Conservation (phyloP, 805 yeast genomes). For the Spathaspora hagerdaliae region DNA sequence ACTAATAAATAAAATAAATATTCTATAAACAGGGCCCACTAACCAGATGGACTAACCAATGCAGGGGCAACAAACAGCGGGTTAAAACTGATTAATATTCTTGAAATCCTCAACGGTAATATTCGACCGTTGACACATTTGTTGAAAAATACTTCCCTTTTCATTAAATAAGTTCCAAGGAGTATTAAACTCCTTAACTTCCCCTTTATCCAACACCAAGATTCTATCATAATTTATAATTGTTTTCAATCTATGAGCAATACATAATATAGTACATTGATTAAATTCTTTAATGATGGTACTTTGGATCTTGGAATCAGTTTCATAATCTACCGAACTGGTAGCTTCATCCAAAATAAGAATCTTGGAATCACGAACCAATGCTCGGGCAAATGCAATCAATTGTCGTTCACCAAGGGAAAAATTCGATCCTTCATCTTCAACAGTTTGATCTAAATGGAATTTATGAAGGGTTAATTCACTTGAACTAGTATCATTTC, state of each 20-base stretch:
- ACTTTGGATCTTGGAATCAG: conserved; percentile 73
- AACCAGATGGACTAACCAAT: too few species aligned
- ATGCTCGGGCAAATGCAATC: conserved; percentile 78
- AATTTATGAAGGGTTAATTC: conserved; percentile 24
- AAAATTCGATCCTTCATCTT: conserved; percentile 69
- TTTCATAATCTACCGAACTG: conserved; percentile 77
- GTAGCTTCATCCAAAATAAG: conserved; percentile 85
- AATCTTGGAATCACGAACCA: conserved; percentile 71
- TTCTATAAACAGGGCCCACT: too few species aligned
- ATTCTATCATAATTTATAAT: conserved; percentile 73
- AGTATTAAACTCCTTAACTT: conserved; percentile 68
- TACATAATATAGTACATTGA: conserved; percentile 74
- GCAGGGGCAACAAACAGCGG: too few species aligned
- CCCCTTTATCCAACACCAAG: conserved; percentile 79
- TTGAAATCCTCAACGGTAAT: conserved; percentile 43
- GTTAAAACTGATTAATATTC: conserved; percentile 3
- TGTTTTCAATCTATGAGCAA: conserved; percentile 82
- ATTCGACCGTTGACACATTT: conserved; percentile 60
- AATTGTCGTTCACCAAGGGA: conserved; percentile 78
- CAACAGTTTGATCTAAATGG: conserved; percentile 44
- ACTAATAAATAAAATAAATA: too few species aligned
- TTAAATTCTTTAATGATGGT: conserved; percentile 70
- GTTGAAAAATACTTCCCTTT: conserved; percentile 53
- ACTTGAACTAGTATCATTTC: background rate
- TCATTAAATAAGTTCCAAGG: conserved; percentile 62